A percentile compares a stretch with the other conserved stretches of the same genome.
phyloP scores from a whole-genome alignment of 208 protist species.

The Angomonas desouzai region DNA sequence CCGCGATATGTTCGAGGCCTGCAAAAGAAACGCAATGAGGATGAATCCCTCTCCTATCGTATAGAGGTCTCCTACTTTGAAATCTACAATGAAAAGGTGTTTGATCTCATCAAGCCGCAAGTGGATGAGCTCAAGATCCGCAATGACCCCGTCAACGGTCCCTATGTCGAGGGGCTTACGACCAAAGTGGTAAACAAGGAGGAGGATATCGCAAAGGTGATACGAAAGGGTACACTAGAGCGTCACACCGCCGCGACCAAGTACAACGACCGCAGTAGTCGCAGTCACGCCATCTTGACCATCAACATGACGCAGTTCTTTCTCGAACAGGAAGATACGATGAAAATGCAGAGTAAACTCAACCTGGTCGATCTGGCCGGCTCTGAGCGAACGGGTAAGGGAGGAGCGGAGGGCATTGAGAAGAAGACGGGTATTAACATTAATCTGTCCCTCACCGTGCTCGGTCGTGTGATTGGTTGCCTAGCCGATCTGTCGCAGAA shows the following conservation, averaged over 20 bases:
- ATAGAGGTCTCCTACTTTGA: conserved; percentile 72
- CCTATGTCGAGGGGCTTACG: conserved; percentile 37
- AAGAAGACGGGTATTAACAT: conserved; percentile 81
- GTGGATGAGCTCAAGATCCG: conserved; percentile 74
- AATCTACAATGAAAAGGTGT: conserved; percentile 86
- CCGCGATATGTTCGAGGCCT: conserved; percentile 60
- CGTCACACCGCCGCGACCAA: conserved; percentile 77
- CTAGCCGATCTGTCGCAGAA: conserved; percentile 38
- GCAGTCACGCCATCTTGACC: conserved; percentile 85
- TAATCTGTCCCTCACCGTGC: conserved; percentile 82
- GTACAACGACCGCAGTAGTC: conserved; percentile 85
- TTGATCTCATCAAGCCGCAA: conserved; percentile 51
- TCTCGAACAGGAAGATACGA: conserved; percentile 75
- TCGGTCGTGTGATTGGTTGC: conserved; percentile 79
- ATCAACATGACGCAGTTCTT: conserved; percentile 36
- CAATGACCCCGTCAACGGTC: conserved; percentile 26
- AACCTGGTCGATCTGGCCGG: conserved; percentile 94
- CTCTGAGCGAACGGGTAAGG: conserved; percentile 66
- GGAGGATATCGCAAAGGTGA: conserved; percentile 46
- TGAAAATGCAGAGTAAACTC: conserved; percentile 40
- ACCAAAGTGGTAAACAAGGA: conserved; percentile 33
- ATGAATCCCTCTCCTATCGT: conserved; percentile 40
- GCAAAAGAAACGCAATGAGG: conserved; percentile 25
- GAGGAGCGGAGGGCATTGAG: conserved; percentile 51
- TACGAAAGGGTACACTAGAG: conserved; percentile 51